Evolutionary conservation across 2,329 filamentous ascomycete species (phyloP).

Genomic region (Claviceps sorghi): DNA sequence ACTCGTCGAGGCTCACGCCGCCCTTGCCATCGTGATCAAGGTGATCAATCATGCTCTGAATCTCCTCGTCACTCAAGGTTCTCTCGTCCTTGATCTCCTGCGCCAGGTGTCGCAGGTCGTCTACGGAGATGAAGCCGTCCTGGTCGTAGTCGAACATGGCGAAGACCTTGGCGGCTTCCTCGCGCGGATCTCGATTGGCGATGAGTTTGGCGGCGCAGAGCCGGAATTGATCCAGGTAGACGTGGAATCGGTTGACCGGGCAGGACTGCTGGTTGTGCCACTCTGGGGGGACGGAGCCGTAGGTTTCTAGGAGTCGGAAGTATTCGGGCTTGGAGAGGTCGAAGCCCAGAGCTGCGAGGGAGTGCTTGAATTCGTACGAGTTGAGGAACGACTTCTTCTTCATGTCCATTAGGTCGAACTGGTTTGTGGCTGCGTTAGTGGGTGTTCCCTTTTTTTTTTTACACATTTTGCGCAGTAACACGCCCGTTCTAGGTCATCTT

Average conservation of each 20-base stretch:
- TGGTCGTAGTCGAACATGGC: constrained; percentile 81
- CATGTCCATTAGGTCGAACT: constrained; percentile 94
- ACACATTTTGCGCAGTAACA: neutral
- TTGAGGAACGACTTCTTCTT: constrained; percentile 90
- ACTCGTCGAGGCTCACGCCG: constrained; percentile 55
- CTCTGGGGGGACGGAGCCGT: constrained; percentile 57
- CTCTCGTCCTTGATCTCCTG: constrained; percentile 70
- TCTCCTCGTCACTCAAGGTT: constrained; percentile 79
- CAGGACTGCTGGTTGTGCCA: constrained; percentile 32
- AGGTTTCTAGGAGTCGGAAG: constrained; percentile 62
- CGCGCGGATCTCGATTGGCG: constrained; percentile 65
- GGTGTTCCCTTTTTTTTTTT: neutral
- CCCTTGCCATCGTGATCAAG: constrained; percentile 92
- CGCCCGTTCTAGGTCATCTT: neutral
- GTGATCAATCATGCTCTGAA: constrained; percentile 93
- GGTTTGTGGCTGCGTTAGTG: neutral
- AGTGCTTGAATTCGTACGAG: constrained; percentile 96
- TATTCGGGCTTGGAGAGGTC: constrained; percentile 79
- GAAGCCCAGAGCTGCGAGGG: constrained; percentile 89
- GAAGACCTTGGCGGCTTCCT: constrained; percentile 86
- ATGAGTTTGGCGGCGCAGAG: constrained; percentile 70
- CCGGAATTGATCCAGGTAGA: constrained; percentile 42
- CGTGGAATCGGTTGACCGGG: constrained; percentile 30
- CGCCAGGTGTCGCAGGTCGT: constrained; percentile 76
- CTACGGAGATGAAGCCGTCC: constrained; percentile 82